Conservation (phyloP, 73 alveolate species). For the Tetrahymena thermophila region DNA sequence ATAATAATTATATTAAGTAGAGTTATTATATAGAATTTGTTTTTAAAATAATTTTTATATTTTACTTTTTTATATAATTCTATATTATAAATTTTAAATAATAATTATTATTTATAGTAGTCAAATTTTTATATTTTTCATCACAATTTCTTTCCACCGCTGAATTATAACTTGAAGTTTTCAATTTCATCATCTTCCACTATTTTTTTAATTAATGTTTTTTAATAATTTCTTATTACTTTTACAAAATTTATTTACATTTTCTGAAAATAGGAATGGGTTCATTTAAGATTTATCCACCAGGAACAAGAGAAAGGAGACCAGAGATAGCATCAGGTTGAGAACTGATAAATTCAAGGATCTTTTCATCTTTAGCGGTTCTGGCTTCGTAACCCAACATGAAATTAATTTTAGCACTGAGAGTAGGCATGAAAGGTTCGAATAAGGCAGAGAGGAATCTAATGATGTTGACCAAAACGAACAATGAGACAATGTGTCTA, state of each 20-base stretch:
- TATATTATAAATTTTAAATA: neutral
- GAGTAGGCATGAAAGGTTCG: slow-evolving; percentile 96
- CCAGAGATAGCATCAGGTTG: slow-evolving; percentile 44
- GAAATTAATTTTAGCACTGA: slow-evolving; percentile 92
- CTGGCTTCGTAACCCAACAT: slow-evolving; percentile 59
- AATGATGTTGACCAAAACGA: slow-evolving; percentile 62
- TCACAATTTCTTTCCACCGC: slow-evolving; percentile 29
- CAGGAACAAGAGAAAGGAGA: slow-evolving; percentile 40
- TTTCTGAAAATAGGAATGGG: slow-evolving; percentile 89
- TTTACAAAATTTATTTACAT: neutral
- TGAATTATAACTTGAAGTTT: slow-evolving; percentile 42
- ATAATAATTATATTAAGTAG: too few relatives aligned
- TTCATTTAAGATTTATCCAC: slow-evolving; percentile 63
- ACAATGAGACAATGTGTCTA: slow-evolving; percentile 70
- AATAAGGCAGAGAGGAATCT: slow-evolving; percentile 69
- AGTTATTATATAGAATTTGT: neutral
- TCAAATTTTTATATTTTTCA: neutral
- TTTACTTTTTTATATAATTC: neutral
- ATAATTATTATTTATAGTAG: neutral
- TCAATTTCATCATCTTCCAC: slow-evolving; percentile 57
- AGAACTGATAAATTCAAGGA: slow-evolving; percentile 54
- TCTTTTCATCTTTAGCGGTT: slow-evolving; percentile 67
- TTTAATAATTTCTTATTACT: neutral
- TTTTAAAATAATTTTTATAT: too few relatives aligned
- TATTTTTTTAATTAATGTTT: neutral